Evolutionary conservation across 2,329 filamentous ascomycete species (phyloP), one percentile per base, ranked within the genome.

Genomic region (Cordyceps sp.): DNA sequence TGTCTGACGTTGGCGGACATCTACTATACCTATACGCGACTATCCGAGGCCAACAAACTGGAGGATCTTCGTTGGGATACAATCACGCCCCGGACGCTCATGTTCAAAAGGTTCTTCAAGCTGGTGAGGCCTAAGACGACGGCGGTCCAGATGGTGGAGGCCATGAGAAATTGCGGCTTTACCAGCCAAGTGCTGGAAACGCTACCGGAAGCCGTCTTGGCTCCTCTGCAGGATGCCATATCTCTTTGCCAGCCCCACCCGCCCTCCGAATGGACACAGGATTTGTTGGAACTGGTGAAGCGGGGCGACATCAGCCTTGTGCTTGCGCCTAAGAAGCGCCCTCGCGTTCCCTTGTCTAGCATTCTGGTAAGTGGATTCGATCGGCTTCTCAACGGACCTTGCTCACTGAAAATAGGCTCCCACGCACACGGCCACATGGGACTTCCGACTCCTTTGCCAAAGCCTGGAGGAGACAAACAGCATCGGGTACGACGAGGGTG

Each of bases 171-270:
- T 27, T 76, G 76, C 37, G 76, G 78, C 0, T 71, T 93, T 29
- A 74, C 67, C 6, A 54, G 57, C 9, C 61, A 67, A 17, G 59
- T 86, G 30, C 65, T 96, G 13, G 82, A 93, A 39, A 85, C 81
- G 1, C 60, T 96, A 2, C 88, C 90, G 2, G 84, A 93, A 52
- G 75, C 82, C 18, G 64, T 94, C n/a, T 68, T 81, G 33, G 71
- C 78, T 3, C 79, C 82, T 0, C 61, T 96, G 12, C 78, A 79
- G 47, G 86, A 96, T 55, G 75, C 78, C 5, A 84, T 96, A 26
- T 70, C 77, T n/a, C 67, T 73, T 39, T 93, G 83, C 41, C 86
- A 93, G 50, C 69, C 74, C n/a, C 70, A 73, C 37, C 88, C 88
- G 14, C 82, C 85, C 9, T 68, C 75, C 1, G 70, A 66, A 2